Base-by-base conservation (phyloP, 2,329 filamentous ascomycete species). In the Fusarium protoensiforme region DNA sequence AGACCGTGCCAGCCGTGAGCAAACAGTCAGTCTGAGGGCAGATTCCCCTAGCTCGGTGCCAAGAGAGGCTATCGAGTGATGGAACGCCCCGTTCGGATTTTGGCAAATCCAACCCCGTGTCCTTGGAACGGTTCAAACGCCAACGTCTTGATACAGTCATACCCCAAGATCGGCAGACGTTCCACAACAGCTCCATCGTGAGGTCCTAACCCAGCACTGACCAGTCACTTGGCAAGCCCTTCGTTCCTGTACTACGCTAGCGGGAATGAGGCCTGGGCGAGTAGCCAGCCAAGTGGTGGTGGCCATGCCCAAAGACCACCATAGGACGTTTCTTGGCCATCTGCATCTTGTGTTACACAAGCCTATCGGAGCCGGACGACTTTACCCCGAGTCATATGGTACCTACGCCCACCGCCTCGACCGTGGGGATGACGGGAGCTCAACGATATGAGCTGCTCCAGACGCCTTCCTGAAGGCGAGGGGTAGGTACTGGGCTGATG, bases 81-180 rank as follows among this genome's bases (percentile, higher is more conserved):
- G 5, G 27, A 41, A 61, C 29, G 27, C 43, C 22, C 24, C 63
- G 63, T 65, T 62, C 22, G 43, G 24, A 33, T 22, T 61, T 54
- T 31, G 43, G 46, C 33, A 54, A 54, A 62, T 39, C 46, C 60
- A 39, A 53, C 24, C 36, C 71, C 71, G 60, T 57, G 64, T 62
- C 27, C 57, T 68, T 68, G 71, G 71, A 68, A 70, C 66, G 46
- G 39, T 31, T 41, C 41, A 51, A 57, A 56, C 69, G 16, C 61
- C 20, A 39, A 60, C 56, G 46, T 29, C n/a, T 71, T 27, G 38
- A 46, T 64, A 43, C 54, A 57, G 38, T 61, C 29, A 35, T 68
- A 59, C 29, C 39, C 58, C 20, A 61, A 39, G 46, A 61, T 64
- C 58, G 70, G 71, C 67, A 51, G 48, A 64, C 56, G 70, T 73